Conservation (phyloP, 164 flowering plant species). For the Aristolochia fimbriata region DNA sequence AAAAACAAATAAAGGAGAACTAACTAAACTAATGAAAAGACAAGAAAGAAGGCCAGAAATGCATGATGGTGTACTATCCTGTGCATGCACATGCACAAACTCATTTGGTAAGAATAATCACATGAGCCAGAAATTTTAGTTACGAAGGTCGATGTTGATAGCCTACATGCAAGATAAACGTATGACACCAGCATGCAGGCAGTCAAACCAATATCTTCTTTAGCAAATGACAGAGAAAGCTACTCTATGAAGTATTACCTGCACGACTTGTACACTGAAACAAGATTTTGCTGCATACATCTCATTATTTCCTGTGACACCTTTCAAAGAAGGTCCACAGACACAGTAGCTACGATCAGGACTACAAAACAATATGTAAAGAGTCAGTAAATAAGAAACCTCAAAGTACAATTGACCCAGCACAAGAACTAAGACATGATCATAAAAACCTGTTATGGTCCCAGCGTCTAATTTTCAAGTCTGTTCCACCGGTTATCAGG, state of each 20-base stretch:
- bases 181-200: too few species aligned
- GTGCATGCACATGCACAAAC: too few species aligned
- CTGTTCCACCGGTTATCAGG: slow-evolving; percentile 56
- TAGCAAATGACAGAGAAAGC: background rate
- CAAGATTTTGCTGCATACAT: slow-evolving; percentile 66
- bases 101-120: too few species aligned
- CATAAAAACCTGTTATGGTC: slow-evolving; percentile 66
- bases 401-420: background rate
- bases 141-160: too few species aligned
- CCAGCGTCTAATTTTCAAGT: slow-evolving; percentile 54
- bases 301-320: slow-evolving; percentile 53
- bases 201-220: too few species aligned
- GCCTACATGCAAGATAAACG: too few species aligned
- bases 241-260: slow-evolving; percentile 36
- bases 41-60: too few species aligned
- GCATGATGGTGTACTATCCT: too few species aligned
- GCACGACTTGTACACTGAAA: slow-evolving; percentile 85
- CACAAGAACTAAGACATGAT: background rate
- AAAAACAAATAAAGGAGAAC: too few species aligned
- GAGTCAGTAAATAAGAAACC: background rate
- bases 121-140: too few species aligned
- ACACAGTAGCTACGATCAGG: slow-evolving; percentile 80
- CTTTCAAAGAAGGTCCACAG: slow-evolving; percentile 77
- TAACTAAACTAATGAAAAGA: too few species aligned
- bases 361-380: slow-evolving; percentile 31